Evolutionary conservation across 352 stramenopile genomes (phyloP), one percentile per base, ranked within the genome.

Genomic region (Plasmopara viticola): DNA sequence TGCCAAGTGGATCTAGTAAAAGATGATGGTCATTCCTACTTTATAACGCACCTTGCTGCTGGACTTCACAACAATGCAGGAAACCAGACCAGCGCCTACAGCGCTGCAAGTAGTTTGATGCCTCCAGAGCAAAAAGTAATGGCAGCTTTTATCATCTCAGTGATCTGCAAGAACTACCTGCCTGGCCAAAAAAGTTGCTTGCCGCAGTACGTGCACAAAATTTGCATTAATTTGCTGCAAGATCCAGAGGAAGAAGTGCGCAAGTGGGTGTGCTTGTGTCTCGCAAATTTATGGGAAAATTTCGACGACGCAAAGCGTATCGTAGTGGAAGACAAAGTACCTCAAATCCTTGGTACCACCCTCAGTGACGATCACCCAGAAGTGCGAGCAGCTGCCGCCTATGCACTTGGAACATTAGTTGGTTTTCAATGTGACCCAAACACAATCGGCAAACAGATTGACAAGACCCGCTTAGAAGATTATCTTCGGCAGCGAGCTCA

Each of bases 1-100:
- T 98, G 94, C 57, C 84, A 97, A 62, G 73, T 88, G 17, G 96
- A 99, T 60, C 73, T 99, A 17, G 90, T 99, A 2, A 98, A 98
- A 62, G 95, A 99, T 43, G 84, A 96, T 47, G 90, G 94, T 5
- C 78, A 98, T 53, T 74, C 81, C 37, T 97, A 98, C 66, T 99
- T 99, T 60, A 96, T 98, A 59, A 84, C 83, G 28, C 93, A 98
- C 58, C 66, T 99, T 6, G 74, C 77, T 33, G 73, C 78, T 37
- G 77, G 75, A 28, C 58, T 93, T 8, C 72, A 90, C 56, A 70
- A 74, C 8, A 30, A 56, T 57, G 53, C 53, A 1, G 53, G 51
- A 33, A 70, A 51, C 17, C 60, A 70, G 14, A 64, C 31, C 10
- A 35, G 40, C 43, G 57, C 33, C 9, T 70, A 70, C 30, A 70